Conservation (phyloP, 805 yeast genomes). For the Saccharomycopsis olivae region DNA sequence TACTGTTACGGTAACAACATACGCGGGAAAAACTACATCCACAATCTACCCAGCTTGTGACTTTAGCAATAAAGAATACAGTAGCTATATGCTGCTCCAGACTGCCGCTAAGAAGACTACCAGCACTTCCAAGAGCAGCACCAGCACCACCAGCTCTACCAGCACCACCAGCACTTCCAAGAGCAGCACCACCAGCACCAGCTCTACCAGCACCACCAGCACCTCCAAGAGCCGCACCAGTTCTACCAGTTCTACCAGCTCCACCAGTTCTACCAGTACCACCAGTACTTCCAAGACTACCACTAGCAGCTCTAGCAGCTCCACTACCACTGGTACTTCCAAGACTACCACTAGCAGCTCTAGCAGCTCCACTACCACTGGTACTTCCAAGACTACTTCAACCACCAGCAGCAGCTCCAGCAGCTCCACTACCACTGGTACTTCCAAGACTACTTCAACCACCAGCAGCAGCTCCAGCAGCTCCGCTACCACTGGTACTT, state of each 20-base stretch:
- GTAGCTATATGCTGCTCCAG: slow-evolving; percentile 1
- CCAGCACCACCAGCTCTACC: slow-evolving; percentile 2
- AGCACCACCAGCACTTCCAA: background rate
- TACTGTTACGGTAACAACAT: slow-evolving; percentile 4
- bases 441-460: background rate
- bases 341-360: slow-evolving; percentile 1
- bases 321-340: background rate
- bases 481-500: background rate
- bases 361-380: background rate
- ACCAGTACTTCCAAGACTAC: background rate
- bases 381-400: background rate
- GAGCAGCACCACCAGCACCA: background rate
- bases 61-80: slow-evolving; percentile 4
- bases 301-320: background rate
- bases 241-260: slow-evolving; percentile 2
- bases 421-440: background rate
- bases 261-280: background rate
- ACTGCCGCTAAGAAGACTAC: background rate
- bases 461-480: slow-evolving; percentile 1
- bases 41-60: slow-evolving; percentile 2
- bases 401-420: background rate
- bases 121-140: slow-evolving; percentile 3
- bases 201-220: background rate
- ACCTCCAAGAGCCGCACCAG: background rate
- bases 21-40: slow-evolving; percentile 5